Evolutionary conservation across 257 asterid genomes (phyloP).

Genomic region (Plantago major): DNA sequence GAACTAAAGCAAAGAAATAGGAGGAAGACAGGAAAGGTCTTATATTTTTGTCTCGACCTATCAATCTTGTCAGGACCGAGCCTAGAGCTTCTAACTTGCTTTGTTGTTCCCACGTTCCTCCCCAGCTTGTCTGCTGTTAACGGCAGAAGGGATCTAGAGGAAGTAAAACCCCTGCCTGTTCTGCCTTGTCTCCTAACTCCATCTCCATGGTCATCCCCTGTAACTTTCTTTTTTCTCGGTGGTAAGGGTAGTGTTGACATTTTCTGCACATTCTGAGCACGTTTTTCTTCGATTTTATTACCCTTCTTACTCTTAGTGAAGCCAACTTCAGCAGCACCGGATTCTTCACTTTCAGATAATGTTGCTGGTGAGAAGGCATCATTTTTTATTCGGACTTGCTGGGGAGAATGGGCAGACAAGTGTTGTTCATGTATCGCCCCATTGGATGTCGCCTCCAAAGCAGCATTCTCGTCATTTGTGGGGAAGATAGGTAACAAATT

Average conservation of each 20-base stretch:
- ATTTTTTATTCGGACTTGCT: slow-evolving; percentile 57
- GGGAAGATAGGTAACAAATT: slow-evolving; percentile 61
- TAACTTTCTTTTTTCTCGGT: slow-evolving; percentile 68
- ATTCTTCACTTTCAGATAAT: slow-evolving; percentile 86
- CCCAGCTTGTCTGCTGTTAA: slow-evolving; percentile 63
- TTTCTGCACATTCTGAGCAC: slow-evolving; percentile 69
- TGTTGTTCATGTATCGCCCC: slow-evolving; percentile 50
- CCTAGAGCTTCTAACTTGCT: slow-evolving; percentile 82
- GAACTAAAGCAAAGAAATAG: slow-evolving; percentile 3
- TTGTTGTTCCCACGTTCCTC: slow-evolving; percentile 68
- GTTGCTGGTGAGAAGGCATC: slow-evolving; percentile 63
- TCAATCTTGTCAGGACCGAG: slow-evolving; percentile 71
- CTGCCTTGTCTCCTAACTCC: slow-evolving; percentile 87
- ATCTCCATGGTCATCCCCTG: slow-evolving; percentile 56
- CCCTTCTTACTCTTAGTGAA: slow-evolving; percentile 55
- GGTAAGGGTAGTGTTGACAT: slow-evolving; percentile 74
- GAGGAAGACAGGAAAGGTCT: slow-evolving; percentile 4
- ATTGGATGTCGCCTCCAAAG: slow-evolving; percentile 41
- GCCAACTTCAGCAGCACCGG: slow-evolving; percentile 70
- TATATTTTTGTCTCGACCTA: slow-evolving; percentile 40
- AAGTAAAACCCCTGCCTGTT: slow-evolving; percentile 64
- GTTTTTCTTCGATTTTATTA: slow-evolving; percentile 59
- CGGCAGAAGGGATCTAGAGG: slow-evolving; percentile 69
- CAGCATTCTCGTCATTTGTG: slow-evolving; percentile 51
- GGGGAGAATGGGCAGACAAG: slow-evolving; percentile 62